Evolutionary conservation across 2,329 filamentous ascomycete genomes (phyloP).

Genomic region (Penicillium hordei): DNA sequence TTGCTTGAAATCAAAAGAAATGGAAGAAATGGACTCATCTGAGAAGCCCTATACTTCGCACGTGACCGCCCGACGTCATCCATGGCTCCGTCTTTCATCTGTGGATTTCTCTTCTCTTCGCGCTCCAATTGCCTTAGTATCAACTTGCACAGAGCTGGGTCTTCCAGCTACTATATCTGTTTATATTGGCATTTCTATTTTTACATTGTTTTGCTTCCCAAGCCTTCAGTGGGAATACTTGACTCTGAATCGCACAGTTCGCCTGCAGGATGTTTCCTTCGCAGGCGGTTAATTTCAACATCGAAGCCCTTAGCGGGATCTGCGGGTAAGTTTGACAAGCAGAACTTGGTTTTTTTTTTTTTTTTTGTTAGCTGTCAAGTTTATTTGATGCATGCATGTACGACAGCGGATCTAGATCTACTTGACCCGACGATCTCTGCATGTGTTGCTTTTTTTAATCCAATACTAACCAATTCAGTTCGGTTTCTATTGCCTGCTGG

Average conservation of each 20-base stretch:
- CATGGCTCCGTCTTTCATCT: constrained; percentile 7
- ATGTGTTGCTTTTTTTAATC: neutral
- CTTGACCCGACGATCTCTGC: constrained; percentile 1
- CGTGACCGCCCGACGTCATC: constrained; percentile 28
- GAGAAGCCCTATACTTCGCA: constrained; percentile 5
- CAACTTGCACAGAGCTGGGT: constrained; percentile 7
- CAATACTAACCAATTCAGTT: constrained; percentile 52
- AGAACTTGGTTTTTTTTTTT: too few relatives aligned
- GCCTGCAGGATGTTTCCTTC: constrained; percentile 39
- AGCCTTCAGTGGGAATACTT: neutral
- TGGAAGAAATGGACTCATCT: neutral
- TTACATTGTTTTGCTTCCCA: neutral
- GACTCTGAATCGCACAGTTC: constrained; percentile 8
- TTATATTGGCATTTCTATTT: neutral
- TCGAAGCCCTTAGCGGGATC: constrained; percentile 89
- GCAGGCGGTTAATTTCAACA: constrained; percentile 64
- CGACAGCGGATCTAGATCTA: neutral
- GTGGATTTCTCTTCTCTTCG: constrained; percentile 17
- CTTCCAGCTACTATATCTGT: neutral
- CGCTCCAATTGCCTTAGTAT: constrained; percentile 12
- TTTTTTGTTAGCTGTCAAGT: neutral
- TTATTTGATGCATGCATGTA: neutral
- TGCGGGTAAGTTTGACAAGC: constrained; percentile 62
- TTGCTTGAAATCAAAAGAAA: neutral
- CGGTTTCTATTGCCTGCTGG: constrained; percentile 96